phyloP scores from a whole-genome alignment of 768 basidiomycete species.

The Arthromyces matolae region DNA sequence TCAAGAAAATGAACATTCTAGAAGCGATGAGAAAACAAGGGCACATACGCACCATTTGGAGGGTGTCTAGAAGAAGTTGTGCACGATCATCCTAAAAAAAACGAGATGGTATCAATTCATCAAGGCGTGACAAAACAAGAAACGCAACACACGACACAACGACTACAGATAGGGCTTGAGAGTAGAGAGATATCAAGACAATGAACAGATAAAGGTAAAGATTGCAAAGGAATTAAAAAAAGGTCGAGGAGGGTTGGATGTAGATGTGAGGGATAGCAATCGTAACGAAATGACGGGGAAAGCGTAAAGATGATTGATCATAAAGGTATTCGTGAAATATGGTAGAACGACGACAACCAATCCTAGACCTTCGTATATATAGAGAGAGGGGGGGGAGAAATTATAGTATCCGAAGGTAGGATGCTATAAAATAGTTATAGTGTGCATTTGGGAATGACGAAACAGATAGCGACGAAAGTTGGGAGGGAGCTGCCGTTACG shows the following conservation, averaged over 20 bases:
- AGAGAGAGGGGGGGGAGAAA: not conserved
- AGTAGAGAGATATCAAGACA: too few relatives aligned
- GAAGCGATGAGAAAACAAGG: not conserved
- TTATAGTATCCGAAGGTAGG: constrained; percentile 13
- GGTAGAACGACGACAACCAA: too few relatives aligned
- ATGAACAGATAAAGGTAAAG: constrained; percentile 5
- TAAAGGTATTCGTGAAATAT: too few relatives aligned
- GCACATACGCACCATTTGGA: not conserved
- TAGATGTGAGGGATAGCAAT: not conserved
- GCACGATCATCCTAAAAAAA: not conserved
- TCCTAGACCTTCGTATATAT: too few relatives aligned
- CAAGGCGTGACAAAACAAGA: constrained; percentile 15
- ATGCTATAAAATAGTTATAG: constrained; percentile 13
- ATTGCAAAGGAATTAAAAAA: constrained; percentile 12
- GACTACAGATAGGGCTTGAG: too few relatives aligned
- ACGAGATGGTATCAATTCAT: constrained; percentile 7
- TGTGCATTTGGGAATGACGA: constrained; percentile 2
- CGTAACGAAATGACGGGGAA: constrained; percentile 7
- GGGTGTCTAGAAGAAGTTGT: not conserved
- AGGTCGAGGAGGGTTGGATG: constrained; percentile 10
- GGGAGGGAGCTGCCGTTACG: constrained; percentile 14
- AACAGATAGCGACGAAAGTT: constrained; percentile 16
- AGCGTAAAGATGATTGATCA: constrained; percentile 7
- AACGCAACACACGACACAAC: constrained; percentile 12
- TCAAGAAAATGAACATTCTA: not conserved